phyloP scores from a whole-genome alignment of 2,329 filamentous ascomycete species.

The Trichoderma lentiforme region DNA sequence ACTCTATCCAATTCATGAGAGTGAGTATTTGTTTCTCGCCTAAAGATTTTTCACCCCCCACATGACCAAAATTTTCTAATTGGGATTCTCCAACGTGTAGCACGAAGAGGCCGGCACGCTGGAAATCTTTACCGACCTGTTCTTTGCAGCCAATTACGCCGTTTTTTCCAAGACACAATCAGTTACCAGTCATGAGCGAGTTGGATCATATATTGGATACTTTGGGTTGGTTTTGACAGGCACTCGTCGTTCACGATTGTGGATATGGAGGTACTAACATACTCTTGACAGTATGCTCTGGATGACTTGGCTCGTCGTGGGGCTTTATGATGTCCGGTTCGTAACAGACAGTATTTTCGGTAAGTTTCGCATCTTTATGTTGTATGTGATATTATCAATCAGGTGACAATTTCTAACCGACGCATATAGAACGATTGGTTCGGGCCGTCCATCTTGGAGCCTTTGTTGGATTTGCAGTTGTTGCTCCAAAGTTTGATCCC shows the following conservation, averaged over 20 bases:
- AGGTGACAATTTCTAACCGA: no score
- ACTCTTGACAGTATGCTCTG: constrained; percentile 50
- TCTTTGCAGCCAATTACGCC: constrained; percentile 58
- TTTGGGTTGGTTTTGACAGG: constrained; percentile 28
- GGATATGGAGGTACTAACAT: neutral
- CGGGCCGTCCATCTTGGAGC: constrained; percentile 60
- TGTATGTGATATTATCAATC: no score
- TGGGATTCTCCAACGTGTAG: constrained; percentile 19
- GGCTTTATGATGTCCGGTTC: constrained; percentile 64
- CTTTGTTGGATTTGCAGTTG: constrained; percentile 63
- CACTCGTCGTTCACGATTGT: no score
- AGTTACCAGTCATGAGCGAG: constrained; percentile 31
- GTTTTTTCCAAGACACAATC: constrained; percentile 46
- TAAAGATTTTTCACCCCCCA: neutral
- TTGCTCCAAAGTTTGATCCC: constrained; percentile 48
- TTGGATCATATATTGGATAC: constrained; percentile 37
- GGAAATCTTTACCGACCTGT: constrained; percentile 39
- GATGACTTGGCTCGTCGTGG: constrained; percentile 66
- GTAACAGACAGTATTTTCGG: constrained; percentile 61
- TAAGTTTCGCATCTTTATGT: constrained; percentile 13
- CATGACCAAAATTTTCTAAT: neutral
- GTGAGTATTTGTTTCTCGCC: neutral
- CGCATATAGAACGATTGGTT: constrained; percentile 46
- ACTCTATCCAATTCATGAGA: constrained; percentile 1
- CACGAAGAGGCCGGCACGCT: constrained; percentile 36